phyloP scores from a whole-genome alignment of 176 grass and related monocot genomes.

The Lolium rigidum region DNA sequence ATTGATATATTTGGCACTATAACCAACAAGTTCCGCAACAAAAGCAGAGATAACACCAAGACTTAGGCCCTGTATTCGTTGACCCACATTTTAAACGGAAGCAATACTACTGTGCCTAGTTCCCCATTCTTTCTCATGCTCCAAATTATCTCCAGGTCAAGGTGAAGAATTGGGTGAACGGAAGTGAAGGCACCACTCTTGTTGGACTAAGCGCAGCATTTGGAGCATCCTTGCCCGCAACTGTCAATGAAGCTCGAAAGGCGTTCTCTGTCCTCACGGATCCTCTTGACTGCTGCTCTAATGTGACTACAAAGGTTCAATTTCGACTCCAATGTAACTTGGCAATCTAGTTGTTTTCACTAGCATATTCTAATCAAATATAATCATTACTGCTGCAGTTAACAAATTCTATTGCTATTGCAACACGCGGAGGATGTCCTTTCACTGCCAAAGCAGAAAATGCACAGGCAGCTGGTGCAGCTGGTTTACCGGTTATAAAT shows the following conservation, averaged over 20 bases:
- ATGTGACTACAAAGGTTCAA: slow-evolving; percentile 71
- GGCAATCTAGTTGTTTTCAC: background rate
- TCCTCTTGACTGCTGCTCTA: slow-evolving; percentile 82
- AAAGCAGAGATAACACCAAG: background rate
- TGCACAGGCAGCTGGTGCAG: slow-evolving; percentile 77
- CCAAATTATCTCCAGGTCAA: slow-evolving; percentile 73
- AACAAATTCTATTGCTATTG: slow-evolving; percentile 72
- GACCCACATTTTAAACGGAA: background rate
- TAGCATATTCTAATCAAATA: slow-evolving; percentile 22
- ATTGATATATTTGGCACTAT: background rate
- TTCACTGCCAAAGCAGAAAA: slow-evolving; percentile 89
- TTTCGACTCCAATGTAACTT: background rate
- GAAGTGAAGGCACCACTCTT: slow-evolving; percentile 60
- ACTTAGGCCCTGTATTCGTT: background rate
- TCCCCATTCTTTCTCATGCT: slow-evolving; percentile 22
- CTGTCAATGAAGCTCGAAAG: slow-evolving; percentile 61
- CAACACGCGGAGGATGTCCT: slow-evolving; percentile 81
- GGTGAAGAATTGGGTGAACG: slow-evolving; percentile 87
- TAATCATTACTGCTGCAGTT: slow-evolving; percentile 54
- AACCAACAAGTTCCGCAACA: background rate
- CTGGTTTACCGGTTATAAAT: slow-evolving; percentile 87
- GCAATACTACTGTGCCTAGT: no score
- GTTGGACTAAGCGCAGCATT: slow-evolving; percentile 89
- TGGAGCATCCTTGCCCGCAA: slow-evolving; percentile 60
- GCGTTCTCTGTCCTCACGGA: slow-evolving; percentile 63